Evolutionary conservation across 208 protist species (phyloP).

Genomic region (Leishmania major): DNA sequence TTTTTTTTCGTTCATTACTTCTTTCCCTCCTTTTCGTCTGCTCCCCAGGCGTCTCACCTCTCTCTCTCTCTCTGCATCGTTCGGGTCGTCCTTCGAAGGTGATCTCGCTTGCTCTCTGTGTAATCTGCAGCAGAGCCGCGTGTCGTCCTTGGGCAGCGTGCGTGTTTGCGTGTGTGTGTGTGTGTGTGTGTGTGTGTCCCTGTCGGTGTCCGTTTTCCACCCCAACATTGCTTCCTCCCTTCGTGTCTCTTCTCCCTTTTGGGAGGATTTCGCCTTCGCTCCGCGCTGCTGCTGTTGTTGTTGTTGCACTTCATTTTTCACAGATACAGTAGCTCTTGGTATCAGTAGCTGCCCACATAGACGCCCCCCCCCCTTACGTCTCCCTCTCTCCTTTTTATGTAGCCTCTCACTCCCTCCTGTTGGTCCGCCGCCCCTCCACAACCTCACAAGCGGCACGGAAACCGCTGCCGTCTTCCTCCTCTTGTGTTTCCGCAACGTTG

Average conservation of each 20-base stretch:
- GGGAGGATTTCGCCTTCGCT: neutral
- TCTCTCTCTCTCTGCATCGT: neutral
- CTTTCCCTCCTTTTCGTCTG: neutral
- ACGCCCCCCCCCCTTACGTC: neutral
- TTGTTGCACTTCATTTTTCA: conserved; percentile 2
- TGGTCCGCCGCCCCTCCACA: neutral
- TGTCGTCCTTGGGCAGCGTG: neutral
- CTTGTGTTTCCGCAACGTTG: conserved; percentile 8
- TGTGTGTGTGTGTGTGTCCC: conserved; percentile 7
- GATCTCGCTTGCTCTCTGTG: neutral
- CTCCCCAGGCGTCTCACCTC: neutral
- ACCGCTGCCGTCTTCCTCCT: neutral
- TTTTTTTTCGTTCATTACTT: neutral
- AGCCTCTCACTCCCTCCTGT: neutral
- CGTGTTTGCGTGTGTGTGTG: conserved; percentile 5
- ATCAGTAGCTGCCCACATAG: neutral
- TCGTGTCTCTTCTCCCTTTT: neutral
- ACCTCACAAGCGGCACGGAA: neutral
- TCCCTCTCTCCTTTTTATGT: neutral
- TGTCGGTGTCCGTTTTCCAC: neutral
- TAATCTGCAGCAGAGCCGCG: neutral
- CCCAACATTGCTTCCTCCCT: neutral
- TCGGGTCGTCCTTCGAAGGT: neutral
- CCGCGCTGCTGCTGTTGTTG: neutral
- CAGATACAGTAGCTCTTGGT: neutral